These are phyloP conservation scores for Oehlia diaphana DNA, from an alignment of 192 early-diverging fungal species.

Conservation along the genomic window DNA sequence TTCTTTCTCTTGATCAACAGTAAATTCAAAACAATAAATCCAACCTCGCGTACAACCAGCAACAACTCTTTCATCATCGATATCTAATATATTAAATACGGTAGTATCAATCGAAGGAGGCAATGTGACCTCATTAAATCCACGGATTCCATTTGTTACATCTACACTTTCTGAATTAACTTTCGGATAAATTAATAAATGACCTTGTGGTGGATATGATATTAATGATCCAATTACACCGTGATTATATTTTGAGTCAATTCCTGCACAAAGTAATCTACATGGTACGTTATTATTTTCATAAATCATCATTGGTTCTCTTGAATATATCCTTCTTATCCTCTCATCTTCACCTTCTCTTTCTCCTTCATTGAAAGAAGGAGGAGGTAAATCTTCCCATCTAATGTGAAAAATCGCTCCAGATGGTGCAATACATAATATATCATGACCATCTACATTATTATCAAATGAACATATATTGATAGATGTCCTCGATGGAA, in stretches of 20 bases:
- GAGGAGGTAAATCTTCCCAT: neutral
- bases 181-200: slow-evolving; percentile 2
- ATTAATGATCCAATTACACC: slow-evolving; percentile 11
- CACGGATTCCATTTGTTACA: neutral
- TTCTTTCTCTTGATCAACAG: neutral
- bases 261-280: slow-evolving; percentile 7
- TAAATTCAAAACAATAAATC: slow-evolving; percentile 13
- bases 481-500: neutral
- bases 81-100: neutral
- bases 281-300: neutral
- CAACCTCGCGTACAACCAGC: slow-evolving; percentile 15
- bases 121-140: neutral
- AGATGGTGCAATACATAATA: slow-evolving; percentile 7
- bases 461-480: neutral
- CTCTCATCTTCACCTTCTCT: neutral
- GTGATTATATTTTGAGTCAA: slow-evolving; percentile 1
- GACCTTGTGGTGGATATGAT: neutral
- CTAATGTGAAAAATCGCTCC: slow-evolving; percentile 3
- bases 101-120: neutral
- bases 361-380: neutral
- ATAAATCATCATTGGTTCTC: slow-evolving; percentile 15
- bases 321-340: neutral
- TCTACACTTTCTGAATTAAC: neutral
- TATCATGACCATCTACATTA: neutral
- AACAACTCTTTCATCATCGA: slow-evolving; percentile 13